Percentiles rank a stretch among this genome's conserved stretches.
Evolutionary conservation across 768 basidiomycete species (phyloP).

Genomic region (Lactarius indigo): DNA sequence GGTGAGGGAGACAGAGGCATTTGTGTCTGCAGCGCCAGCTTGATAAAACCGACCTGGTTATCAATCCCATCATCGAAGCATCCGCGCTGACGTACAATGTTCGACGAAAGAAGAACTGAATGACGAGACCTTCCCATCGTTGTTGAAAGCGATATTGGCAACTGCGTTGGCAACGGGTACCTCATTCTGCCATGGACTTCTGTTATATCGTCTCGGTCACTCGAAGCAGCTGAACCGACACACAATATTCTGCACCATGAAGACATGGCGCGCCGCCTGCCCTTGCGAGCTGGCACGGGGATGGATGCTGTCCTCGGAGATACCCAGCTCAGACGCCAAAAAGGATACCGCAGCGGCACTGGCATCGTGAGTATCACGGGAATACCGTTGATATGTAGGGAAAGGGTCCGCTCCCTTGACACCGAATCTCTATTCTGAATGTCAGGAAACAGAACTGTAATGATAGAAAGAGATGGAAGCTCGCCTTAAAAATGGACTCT

Average conservation of each 20-base stretch:
- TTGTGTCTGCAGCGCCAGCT: constrained; percentile 32
- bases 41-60: neutral
- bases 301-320: constrained; percentile 19
- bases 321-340: constrained; percentile 26
- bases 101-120: constrained; percentile 48
- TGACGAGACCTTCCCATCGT: constrained; percentile 39
- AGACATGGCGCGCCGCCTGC: constrained; percentile 26
- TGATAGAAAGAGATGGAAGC: neutral
- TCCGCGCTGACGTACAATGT: constrained; percentile 32
- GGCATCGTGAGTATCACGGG: constrained; percentile 18
- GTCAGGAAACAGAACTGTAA: neutral
- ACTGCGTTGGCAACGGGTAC: constrained; percentile 40
- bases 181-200: constrained; percentile 29
- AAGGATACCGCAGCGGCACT: constrained; percentile 29
- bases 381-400: constrained; percentile 19
- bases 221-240: neutral
- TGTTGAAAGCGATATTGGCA: constrained; percentile 44
- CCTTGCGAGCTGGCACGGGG: constrained; percentile 25
- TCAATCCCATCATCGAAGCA: neutral
- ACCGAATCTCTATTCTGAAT: constrained; percentile 27
- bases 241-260: constrained; percentile 29
- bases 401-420: constrained; percentile 27
- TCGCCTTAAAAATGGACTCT: constrained; percentile 30
- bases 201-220: neutral
- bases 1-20: constrained; percentile 36